Evolutionary conservation across 805 yeast species (phyloP).

Genomic region (Brettanomyces naardenensis): DNA sequence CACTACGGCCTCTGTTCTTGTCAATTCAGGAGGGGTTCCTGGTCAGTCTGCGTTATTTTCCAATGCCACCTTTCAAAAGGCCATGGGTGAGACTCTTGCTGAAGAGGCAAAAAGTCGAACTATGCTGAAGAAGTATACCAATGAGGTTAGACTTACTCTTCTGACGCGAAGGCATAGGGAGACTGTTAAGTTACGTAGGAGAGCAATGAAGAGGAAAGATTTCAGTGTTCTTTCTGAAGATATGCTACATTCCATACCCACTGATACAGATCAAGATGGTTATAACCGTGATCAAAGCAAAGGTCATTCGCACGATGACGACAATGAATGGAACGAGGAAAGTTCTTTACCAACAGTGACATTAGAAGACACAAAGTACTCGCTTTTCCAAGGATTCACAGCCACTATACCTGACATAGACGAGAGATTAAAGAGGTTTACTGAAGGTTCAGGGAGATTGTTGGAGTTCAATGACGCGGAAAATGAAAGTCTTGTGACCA

Average conservation of each 20-base stretch:
- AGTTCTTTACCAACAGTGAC: not conserved
- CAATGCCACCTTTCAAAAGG: conserved; percentile 31
- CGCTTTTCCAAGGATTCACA: conserved; percentile 63
- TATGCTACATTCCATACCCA: conserved; percentile 46
- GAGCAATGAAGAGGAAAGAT: conserved; percentile 26
- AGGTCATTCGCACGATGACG: not conserved
- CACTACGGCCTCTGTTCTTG: conserved; percentile 48
- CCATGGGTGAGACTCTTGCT: conserved; percentile 36
- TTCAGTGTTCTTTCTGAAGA: conserved; percentile 55
- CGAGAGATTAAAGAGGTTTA: conserved; percentile 29
- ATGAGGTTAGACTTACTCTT: conserved; percentile 5
- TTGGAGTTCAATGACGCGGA: not conserved
- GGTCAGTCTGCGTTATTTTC: conserved; percentile 13
- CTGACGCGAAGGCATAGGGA: conserved; percentile 4
- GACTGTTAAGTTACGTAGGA: conserved; percentile 4
- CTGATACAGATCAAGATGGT: not conserved
- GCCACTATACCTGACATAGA: conserved; percentile 49
- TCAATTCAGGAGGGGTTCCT: conserved; percentile 17
- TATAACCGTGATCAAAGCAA: not conserved
- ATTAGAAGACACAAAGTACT: conserved; percentile 24
- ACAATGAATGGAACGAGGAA: not conserved
- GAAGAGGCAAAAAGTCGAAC: conserved; percentile 19
- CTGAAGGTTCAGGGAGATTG: conserved; percentile 14
- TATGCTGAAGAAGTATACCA: conserved; percentile 15
- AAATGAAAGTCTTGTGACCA: not conserved